A percentile compares a stretch with the other conserved stretches of the same genome.
Conservation (phyloP, 768 basidiomycete species). For the Favolaschia claudopus region DNA sequence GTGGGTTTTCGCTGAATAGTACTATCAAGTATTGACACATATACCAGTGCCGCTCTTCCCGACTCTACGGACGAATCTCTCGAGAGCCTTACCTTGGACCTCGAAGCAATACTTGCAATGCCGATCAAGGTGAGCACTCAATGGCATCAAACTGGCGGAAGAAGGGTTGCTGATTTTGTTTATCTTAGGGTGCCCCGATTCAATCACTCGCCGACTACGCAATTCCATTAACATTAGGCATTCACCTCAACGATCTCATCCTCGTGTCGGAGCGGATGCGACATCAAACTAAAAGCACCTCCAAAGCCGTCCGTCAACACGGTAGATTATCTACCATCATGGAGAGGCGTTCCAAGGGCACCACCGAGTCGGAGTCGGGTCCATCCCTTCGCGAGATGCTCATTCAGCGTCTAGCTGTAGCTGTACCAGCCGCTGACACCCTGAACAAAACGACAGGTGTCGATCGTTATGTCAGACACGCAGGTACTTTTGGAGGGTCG, state of each 20-base stretch:
- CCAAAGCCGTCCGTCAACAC: slow-evolving; percentile 16
- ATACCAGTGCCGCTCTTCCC: not conserved
- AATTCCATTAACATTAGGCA: not conserved
- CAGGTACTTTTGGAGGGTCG: not conserved
- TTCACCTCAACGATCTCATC: not conserved
- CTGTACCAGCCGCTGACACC: not conserved
- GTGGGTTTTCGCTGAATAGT: slow-evolving; percentile 2
- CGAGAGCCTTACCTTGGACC: not conserved
- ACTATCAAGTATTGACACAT: not conserved
- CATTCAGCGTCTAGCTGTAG: not conserved
- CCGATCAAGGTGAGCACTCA: no score
- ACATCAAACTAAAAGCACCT: slow-evolving; percentile 14
- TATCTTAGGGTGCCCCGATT: no score
- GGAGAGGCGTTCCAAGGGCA: no score
- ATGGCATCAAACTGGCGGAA: no score
- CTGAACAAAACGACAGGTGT: slow-evolving; percentile 8
- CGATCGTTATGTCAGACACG: not conserved
- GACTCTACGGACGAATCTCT: not conserved
- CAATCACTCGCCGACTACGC: not conserved
- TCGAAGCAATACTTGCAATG: not conserved
- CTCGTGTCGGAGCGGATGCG: slow-evolving; percentile 4
- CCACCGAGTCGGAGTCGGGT: not conserved
- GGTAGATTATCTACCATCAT: not conserved
- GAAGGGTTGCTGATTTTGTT: no score
- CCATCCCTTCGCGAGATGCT: slow-evolving; percentile 2